A percentile compares a stretch with the other conserved stretches of the same genome.
These are phyloP conservation scores for Aegilops longissima DNA, from an alignment of 176 grass and related monocot species.

Conservation along the genomic window DNA sequence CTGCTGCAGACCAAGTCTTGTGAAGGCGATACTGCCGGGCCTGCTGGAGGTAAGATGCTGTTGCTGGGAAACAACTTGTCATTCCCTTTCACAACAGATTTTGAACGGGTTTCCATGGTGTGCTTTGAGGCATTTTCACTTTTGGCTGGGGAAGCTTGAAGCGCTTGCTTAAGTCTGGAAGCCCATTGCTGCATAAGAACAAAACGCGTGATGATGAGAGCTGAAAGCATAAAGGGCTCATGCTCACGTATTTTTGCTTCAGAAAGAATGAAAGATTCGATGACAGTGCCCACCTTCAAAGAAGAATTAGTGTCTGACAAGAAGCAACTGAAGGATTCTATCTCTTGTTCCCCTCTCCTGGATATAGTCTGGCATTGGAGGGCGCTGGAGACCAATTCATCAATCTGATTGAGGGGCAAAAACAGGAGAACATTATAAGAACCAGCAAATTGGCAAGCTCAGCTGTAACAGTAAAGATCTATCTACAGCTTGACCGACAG, in stretches of 20 bases:
- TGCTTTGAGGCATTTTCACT: conserved; percentile 16
- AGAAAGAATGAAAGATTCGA: conserved; percentile 23
- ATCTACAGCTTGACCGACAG: neutral
- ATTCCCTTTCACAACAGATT: conserved; percentile 30
- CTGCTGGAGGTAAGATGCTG: conserved; percentile 36
- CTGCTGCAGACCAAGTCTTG: conserved; percentile 5
- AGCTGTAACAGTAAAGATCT: neutral
- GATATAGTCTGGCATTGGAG: conserved; percentile 50
- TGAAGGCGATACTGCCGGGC: conserved; percentile 44
- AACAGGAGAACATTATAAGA: conserved; percentile 15
- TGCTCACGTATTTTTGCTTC: neutral
- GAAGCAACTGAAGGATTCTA: conserved; percentile 66
- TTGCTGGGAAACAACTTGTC: conserved; percentile 2
- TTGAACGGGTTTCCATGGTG: conserved; percentile 3
- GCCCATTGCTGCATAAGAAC: conserved; percentile 65
- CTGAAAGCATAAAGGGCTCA: neutral
- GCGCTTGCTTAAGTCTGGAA: conserved; percentile 59
- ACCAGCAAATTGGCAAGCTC: conserved; percentile 2
- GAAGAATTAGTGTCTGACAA: conserved; percentile 63
- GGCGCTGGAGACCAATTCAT: conserved; percentile 57
- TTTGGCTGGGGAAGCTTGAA: conserved; percentile 36
- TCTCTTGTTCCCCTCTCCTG: conserved; percentile 57
- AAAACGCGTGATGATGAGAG: neutral
- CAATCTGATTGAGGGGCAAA: conserved; percentile 45
- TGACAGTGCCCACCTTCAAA: conserved; percentile 60